Evolutionary conservation across 2,329 filamentous ascomycete species (phyloP).

Genomic region (Fusarium anguioides): DNA sequence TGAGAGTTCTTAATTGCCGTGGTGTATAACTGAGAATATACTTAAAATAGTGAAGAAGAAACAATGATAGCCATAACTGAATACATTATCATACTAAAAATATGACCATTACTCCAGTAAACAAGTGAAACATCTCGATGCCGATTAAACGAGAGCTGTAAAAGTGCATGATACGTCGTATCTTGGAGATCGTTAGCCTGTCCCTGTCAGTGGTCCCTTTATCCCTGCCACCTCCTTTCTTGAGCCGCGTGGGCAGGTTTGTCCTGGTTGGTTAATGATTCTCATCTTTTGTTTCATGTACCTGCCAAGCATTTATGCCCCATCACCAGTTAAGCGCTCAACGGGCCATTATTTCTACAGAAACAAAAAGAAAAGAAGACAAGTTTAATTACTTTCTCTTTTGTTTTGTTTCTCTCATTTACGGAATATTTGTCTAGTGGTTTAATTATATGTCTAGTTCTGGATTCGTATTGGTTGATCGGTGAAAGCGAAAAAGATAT

Average conservation of each 20-base stretch:
- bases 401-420: neutral
- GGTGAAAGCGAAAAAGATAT: neutral
- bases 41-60: slow-evolving; percentile 10
- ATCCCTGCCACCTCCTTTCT: slow-evolving; percentile 34
- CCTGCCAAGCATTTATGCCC: slow-evolving; percentile 20
- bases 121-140: neutral
- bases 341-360: neutral
- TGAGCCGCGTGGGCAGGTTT: slow-evolving; percentile 26
- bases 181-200: neutral
- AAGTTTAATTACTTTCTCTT: too few relatives aligned
- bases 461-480: slow-evolving; percentile 1
- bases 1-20: too few relatives aligned
- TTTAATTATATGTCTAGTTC: neutral
- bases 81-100: neutral
- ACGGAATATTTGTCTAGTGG: neutral
- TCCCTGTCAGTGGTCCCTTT: slow-evolving; percentile 4
- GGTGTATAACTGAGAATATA: too few relatives aligned
- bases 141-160: neutral
- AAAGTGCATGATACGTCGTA: neutral
- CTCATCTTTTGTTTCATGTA: slow-evolving; percentile 35
- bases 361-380: neutral
- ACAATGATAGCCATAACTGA: neutral
- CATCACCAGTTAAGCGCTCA: slow-evolving; percentile 17
- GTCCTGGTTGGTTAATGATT: slow-evolving; percentile 34
- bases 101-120: neutral